Evolutionary conservation across 2,329 filamentous ascomycete species (phyloP), one percentile per base, ranked within the genome.

Genomic region (Fusarium sp.): DNA sequence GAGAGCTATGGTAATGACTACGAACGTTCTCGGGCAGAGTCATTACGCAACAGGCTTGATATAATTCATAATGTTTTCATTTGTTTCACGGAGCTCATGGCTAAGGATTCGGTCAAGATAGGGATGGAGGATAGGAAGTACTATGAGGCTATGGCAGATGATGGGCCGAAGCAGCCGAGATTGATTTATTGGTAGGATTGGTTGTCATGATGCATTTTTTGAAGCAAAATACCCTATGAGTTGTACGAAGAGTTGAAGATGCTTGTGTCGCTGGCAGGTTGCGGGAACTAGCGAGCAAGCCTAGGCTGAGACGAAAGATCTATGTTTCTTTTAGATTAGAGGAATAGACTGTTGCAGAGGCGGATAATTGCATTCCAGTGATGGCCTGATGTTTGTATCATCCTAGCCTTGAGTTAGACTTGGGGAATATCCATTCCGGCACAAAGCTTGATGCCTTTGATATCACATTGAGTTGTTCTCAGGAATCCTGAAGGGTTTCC

Each of bases 1-100:
- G 65, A 50, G 69, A 71, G 55, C 32, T 71, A 19, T 71, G 69
- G 69, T 68, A 60, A 51, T 55, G 32, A 13, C 6, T 6, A 5
- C n/a, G 31, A 12, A 34, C n/a, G 5, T 34, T 19, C 19, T 19
- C 19, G 19, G 19, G 19, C 19, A 19, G 19, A 19, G 19, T 19
- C 19, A 19, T 19, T 19, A 19, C 19, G 19, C 19, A 19, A 19
- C 19, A 19, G 19, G 19, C 19, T n/a, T 5, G 31, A 34, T 34
- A n/a, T 61, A 8, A 40, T 38, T 53, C 32, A 44, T 58, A 36
- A 55, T 49, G 50, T 60, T 39, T 40, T 55, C 4, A 6, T 60
- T 48, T 60, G 39, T 43, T 25, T n/a, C 24, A 26, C n/a, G 19
- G 24, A 32, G 26, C 35, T 54, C 29, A 60, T 60, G 48, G 10